phyloP scores from a whole-genome alignment of 2,329 filamentous ascomycete genomes.

The Fusarium armeniacum region DNA sequence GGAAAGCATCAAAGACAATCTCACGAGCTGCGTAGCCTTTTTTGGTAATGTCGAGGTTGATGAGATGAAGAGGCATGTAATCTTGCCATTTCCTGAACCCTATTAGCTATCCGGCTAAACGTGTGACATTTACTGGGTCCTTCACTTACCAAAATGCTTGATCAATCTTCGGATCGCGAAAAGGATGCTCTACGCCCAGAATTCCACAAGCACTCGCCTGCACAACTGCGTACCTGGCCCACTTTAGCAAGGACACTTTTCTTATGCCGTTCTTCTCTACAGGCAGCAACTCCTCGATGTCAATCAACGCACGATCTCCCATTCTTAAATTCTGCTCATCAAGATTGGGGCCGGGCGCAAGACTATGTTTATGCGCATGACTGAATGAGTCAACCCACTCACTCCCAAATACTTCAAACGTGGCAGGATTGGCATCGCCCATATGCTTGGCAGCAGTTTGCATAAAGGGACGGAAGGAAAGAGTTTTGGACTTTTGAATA shows the following conservation, averaged over 20 bases:
- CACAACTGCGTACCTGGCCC: constrained; percentile 29
- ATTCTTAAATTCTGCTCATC: constrained; percentile 42
- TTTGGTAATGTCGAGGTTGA: constrained; percentile 19
- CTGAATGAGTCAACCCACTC: constrained; percentile 31
- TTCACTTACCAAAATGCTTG: constrained; percentile 34
- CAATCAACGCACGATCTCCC: constrained; percentile 26
- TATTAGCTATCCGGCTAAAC: not conserved
- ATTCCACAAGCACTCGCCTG: constrained; percentile 43
- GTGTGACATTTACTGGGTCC: rapidly evolving
- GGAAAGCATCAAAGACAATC: constrained; percentile 36
- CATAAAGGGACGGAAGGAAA: constrained; percentile 51
- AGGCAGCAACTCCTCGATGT: constrained; percentile 3
- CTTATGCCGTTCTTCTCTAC: not conserved
- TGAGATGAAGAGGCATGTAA: constrained; percentile 32
- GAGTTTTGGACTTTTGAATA: constrained; percentile 47
- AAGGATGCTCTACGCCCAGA: constrained; percentile 37
- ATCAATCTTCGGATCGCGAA: constrained; percentile 32
- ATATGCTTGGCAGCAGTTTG: constrained; percentile 37
- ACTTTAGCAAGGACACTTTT: constrained; percentile 8
- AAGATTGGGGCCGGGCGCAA: constrained; percentile 24
- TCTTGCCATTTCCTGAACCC: constrained; percentile 33
- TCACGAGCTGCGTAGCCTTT: constrained; percentile 39
- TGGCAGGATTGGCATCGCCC: constrained; percentile 30
- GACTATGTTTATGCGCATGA: constrained; percentile 22
- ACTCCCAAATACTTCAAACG: constrained; percentile 24